Conservation (phyloP, 805 yeast genomes). For the Wickerhamiella sergipiensis region DNA sequence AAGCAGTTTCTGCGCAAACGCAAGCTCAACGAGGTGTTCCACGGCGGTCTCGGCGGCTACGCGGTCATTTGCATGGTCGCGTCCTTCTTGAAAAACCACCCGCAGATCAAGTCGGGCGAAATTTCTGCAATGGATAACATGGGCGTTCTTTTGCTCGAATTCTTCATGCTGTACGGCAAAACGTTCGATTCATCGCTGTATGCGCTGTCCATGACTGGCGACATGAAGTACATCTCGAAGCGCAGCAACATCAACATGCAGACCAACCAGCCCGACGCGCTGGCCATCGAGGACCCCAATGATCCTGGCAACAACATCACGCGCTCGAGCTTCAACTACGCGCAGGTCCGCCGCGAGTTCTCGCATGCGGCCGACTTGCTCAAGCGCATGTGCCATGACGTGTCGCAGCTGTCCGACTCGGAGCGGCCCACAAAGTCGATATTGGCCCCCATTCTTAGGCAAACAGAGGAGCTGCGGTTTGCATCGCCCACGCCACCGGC, state of each 20-base stretch:
- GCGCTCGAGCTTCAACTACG: conserved; percentile 67
- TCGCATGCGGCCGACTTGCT: conserved; percentile 15
- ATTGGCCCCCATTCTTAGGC: conserved; percentile 11
- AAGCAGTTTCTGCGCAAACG: conserved; percentile 77
- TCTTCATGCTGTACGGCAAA: conserved; percentile 83
- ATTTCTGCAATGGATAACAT: conserved; percentile 60
- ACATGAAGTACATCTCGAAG: conserved; percentile 48
- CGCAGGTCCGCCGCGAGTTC: conserved; percentile 72
- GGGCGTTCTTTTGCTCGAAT: conserved; percentile 78
- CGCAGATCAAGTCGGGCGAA: conserved; percentile 52
- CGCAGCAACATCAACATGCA: conserved; percentile 37
- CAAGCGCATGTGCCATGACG: conserved; percentile 9
- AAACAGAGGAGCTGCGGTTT: neutral
- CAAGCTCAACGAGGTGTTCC: conserved; percentile 69
- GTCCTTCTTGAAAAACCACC: conserved; percentile 68
- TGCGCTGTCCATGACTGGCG: conserved; percentile 50
- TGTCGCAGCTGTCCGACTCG: neutral
- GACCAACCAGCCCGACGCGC: conserved; percentile 37
- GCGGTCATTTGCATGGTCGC: conserved; percentile 79
- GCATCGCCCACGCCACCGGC: neutral
- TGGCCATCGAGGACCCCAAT: conserved; percentile 77
- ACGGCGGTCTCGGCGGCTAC: conserved; percentile 92
- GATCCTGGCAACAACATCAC: conserved; percentile 75
- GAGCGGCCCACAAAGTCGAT: conserved; percentile 10
- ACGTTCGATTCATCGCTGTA: conserved; percentile 75